These are phyloP conservation scores for Daldinia sp. DNA, from an alignment of 2,329 filamentous ascomycete species.

Conservation along the genomic window DNA sequence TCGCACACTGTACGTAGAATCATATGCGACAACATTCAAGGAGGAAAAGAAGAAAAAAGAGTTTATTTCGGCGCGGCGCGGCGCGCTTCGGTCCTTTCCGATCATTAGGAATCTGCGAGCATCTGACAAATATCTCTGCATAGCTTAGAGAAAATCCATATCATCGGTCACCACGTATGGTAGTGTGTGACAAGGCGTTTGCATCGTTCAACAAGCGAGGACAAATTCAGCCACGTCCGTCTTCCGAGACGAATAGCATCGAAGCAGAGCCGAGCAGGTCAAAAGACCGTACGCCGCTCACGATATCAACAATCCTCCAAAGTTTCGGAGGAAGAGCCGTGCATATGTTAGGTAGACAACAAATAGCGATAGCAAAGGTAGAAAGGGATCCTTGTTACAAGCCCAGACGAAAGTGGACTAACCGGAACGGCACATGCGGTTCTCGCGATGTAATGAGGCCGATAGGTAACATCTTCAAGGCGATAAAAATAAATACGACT, in stretches of 20 bases:
- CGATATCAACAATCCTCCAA: conserved; percentile 13
- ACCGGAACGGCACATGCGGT: conserved; percentile 10
- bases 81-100: conserved; percentile 35
- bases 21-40: conserved; percentile 15
- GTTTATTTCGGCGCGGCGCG: conserved; percentile 17
- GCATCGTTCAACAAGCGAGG: conserved; percentile 8
- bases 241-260: conserved; percentile 15
- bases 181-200: conserved; percentile 24
- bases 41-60: no score
- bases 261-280: conserved; percentile 3
- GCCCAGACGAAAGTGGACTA: conserved; percentile 11
- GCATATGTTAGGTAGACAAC: background rate
- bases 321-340: conserved; percentile 1
- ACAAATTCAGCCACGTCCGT: conserved; percentile 24
- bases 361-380: background rate
- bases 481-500: conserved; percentile 31
- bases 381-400: conserved; percentile 7
- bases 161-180: conserved; percentile 13
- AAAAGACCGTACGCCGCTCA: conserved; percentile 11
- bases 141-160: conserved; percentile 12
- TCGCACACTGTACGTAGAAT: conserved; percentile 3
- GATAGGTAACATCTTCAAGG: conserved; percentile 11
- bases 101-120: conserved; percentile 10
- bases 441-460: conserved; percentile 14
- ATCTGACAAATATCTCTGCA: conserved; percentile 22